These are phyloP conservation scores for Rhodotorula mucilaginosa DNA, from an alignment of 1,284 basidiomycete species.

Conservation along the genomic window DNA sequence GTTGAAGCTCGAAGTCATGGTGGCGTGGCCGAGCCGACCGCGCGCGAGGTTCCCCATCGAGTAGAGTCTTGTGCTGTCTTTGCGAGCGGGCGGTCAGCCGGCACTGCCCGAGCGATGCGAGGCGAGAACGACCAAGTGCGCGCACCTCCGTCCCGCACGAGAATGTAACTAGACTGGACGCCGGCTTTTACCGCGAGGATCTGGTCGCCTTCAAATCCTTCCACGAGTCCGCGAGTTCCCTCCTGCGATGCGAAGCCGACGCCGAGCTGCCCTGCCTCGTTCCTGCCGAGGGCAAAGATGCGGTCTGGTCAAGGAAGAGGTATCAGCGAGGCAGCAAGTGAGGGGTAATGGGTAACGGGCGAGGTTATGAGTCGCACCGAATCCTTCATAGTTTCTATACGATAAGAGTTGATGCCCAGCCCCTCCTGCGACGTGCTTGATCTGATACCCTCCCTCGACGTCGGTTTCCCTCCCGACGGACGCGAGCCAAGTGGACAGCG, in stretches of 20 bases:
- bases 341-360: too few species aligned
- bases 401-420: slow-evolving; percentile 31
- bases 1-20: neutral
- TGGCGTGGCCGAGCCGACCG: slow-evolving; percentile 25
- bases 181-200: slow-evolving; percentile 12
- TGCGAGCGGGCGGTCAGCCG: neutral
- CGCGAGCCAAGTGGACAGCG: slow-evolving; percentile 31
- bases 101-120: neutral
- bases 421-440: slow-evolving; percentile 18
- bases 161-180: slow-evolving; percentile 27
- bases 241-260: slow-evolving; percentile 42
- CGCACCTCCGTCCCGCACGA: slow-evolving; percentile 27
- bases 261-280: slow-evolving; percentile 42
- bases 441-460: neutral
- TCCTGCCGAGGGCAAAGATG: slow-evolving; percentile 39
- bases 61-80: slow-evolving; percentile 28
- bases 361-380: neutral
- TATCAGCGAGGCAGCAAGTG: too few species aligned
- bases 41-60: slow-evolving; percentile 29
- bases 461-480: slow-evolving; percentile 30
- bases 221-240: slow-evolving; percentile 40
- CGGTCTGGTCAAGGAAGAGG: slow-evolving; percentile 17
- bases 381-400: slow-evolving; percentile 28
- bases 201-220: slow-evolving; percentile 37
- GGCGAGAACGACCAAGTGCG: neutral